Conservation (phyloP, 139 green algal genomes). For the Yamagishiella unicocca region DNA sequence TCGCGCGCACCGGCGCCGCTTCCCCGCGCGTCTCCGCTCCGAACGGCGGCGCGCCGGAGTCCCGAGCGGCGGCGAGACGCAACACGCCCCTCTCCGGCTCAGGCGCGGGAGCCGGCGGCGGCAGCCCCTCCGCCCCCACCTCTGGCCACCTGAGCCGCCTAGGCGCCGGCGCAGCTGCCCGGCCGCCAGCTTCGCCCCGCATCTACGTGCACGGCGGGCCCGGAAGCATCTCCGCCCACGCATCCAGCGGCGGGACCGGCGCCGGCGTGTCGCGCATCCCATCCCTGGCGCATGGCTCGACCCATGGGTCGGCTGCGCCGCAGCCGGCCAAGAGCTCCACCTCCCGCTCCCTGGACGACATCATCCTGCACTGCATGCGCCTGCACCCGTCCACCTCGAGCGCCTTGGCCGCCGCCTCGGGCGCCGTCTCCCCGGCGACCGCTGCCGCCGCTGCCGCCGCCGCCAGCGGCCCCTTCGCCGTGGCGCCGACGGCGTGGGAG, state of each 20-base stretch:
- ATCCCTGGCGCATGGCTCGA: background rate
- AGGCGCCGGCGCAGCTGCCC: background rate
- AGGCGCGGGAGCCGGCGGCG: background rate
- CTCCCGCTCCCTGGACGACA: constrained; percentile 18
- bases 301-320: background rate
- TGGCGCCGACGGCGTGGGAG: background rate
- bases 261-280: background rate
- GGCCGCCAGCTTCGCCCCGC: constrained; percentile 9
- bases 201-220: background rate
- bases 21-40: constrained; percentile 1
- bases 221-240: background rate
- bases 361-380: background rate
- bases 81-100: no score
- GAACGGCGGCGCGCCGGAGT: no score
- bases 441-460: background rate
- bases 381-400: background rate
- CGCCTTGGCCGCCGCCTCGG: background rate
- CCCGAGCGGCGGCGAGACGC: no score
- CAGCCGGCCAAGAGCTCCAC: background rate
- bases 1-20: background rate
- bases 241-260: background rate
- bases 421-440: background rate
- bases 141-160: constrained; percentile 22
- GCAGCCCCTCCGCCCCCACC: background rate
- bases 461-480: background rate